Evolutionary conservation across 2,329 filamentous ascomycete genomes (phyloP).

Genomic region (Daldinia sp.): DNA sequence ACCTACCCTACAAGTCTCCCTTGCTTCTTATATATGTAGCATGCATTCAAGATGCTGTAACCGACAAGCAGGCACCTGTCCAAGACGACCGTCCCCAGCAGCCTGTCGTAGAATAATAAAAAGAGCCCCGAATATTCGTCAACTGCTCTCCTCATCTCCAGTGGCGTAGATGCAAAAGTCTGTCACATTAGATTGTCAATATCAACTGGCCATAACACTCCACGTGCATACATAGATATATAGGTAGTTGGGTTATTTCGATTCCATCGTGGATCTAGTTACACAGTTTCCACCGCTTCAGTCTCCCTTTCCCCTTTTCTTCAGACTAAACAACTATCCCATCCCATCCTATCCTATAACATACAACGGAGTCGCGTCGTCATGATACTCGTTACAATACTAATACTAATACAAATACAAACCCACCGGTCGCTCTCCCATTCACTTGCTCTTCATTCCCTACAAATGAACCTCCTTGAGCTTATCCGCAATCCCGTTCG

Average conservation of each 20-base stretch:
- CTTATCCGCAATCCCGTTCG: conserved; percentile 14
- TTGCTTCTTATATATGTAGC: no score
- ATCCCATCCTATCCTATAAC: neutral
- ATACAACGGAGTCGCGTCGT: neutral
- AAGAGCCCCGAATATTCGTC: no score
- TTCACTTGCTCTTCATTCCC: neutral
- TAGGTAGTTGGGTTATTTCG: neutral
- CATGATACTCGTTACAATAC: neutral
- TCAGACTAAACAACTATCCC: neutral
- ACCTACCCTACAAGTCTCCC: no score
- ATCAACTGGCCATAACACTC: no score
- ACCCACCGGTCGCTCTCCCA: neutral
- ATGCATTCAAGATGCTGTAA: no score
- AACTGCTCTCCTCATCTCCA: no score
- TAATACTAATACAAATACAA: neutral
- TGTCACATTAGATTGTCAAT: no score
- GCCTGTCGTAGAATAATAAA: no score
- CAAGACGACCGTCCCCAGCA: no score
- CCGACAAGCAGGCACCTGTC: no score
- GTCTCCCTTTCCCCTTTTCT: neutral
- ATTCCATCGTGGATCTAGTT: neutral
- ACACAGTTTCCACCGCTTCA: neutral
- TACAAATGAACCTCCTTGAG: conserved; percentile 25
- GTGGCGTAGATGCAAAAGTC: no score
- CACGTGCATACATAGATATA: neutral